Evolutionary conservation across 345 rosid species (phyloP).

Genomic region (Lepidium aucheri): DNA sequence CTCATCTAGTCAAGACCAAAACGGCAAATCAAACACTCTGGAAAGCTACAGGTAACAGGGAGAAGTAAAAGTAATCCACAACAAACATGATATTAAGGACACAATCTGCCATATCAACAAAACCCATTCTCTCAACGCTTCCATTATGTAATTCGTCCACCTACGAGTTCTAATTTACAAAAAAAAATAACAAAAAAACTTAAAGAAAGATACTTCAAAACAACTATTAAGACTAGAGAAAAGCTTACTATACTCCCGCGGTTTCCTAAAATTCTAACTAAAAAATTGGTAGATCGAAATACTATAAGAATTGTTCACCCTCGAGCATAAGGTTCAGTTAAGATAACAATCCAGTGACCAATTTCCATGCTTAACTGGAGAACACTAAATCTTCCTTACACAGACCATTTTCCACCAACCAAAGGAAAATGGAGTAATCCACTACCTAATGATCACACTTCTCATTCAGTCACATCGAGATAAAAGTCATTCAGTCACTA

Average conservation of each 20-base stretch:
- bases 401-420: not conserved
- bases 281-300: not conserved
- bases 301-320: not conserved
- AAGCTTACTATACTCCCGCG: not conserved
- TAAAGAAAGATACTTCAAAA: not conserved
- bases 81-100: not conserved
- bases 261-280: not conserved
- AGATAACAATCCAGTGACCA: not conserved
- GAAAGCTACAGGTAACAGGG: not conserved
- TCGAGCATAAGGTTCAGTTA: not conserved
- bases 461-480: not conserved
- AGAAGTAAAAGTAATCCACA: not conserved
- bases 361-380: not conserved
- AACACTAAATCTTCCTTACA: not conserved
- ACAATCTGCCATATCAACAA: not conserved
- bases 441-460: not conserved
- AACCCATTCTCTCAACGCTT: not conserved
- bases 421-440: not conserved
- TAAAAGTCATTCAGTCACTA: not conserved
- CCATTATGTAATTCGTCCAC: conserved; percentile 1
- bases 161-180: not conserved
- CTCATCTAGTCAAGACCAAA: conserved; percentile 2
- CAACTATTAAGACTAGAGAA: not conserved
- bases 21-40: not conserved
- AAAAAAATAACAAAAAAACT: too few relatives aligned